Base-by-base conservation (phyloP, 2,329 filamentous ascomycete species). In the Aureobasidium sp. region DNA sequence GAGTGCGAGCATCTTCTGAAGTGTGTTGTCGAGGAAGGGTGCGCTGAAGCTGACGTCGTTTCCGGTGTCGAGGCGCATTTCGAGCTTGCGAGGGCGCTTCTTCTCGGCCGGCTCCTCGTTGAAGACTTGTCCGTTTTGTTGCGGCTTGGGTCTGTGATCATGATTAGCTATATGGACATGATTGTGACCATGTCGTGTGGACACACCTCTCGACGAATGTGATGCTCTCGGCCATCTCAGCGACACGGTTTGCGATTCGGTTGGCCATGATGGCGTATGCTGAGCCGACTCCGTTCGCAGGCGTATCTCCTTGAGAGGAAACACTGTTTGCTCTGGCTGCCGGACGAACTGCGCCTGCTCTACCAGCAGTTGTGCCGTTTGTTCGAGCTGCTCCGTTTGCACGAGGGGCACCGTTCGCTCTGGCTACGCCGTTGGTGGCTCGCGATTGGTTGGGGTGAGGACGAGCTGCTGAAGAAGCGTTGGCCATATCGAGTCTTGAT, bases 171-270 rank as follows among this genome's bases (percentile, higher is more conserved):
- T 3, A 7, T 39, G 37, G 25, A 36, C 12, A 12, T 7, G 29
- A 37, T 45, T 15, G 12, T 20, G 25, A 15, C 14, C 14, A n/a
- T 52, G 25, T 63, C 36, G 44, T 47, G 34, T 44, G 61, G 45
- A 63, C 39, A 37, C 15, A 57, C 73, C 77, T 75, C 69, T 80
- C 78, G 48, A 79, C 76, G 64, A 81, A 79, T 17, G 78, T 80
- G 66, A 79, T 78, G 70, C 78, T 80, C 71, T 81, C 79, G 8
- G 79, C 79, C 77, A 81, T 79, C 67, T 81, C 79, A 6, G 77
- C 79, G 14, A 81, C 78, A 49, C 79, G 73, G 69, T 80, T 81
- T 47, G 78, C 77, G 64, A 81, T 79, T 45, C 79, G 67, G 48
- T 73, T 75, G 9, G 77, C 78, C 78, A 81, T 80, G 69, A 80